Conservation (phyloP, 2,329 filamentous ascomycete species). For the Harringtonia lauricola region DNA sequence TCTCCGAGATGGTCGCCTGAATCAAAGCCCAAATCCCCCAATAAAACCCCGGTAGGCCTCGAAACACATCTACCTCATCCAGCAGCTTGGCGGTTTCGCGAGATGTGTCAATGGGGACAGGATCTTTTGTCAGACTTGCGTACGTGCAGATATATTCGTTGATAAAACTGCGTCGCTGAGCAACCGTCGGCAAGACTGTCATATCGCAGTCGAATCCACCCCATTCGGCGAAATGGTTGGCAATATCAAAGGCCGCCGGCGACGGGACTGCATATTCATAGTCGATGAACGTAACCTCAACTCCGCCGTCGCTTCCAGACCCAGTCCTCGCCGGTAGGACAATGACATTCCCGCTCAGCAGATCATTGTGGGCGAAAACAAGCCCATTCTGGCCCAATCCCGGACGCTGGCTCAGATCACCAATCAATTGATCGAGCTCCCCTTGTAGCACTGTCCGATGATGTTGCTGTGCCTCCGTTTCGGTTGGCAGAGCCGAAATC, state of each 20-base stretch:
- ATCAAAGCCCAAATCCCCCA: conserved; percentile 96
- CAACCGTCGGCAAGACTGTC: conserved; percentile 64
- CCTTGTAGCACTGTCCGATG: conserved; percentile 59
- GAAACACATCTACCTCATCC: conserved; percentile 74
- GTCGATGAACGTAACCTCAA: conserved; percentile 74
- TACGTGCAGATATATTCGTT: conserved; percentile 73
- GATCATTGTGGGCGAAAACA: conserved; percentile 90
- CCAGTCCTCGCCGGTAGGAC: conserved; percentile 37
- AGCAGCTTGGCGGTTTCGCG: conserved; percentile 59
- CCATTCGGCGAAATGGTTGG: conserved; percentile 98
- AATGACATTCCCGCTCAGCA: conserved; percentile 94
- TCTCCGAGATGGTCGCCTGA: conserved; percentile 85
- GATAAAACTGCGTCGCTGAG: conserved; percentile 71
- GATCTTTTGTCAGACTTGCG: conserved; percentile 32
- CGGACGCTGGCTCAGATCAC: conserved; percentile 62
- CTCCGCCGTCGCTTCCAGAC: background rate
- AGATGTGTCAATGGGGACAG: conserved; percentile 35
- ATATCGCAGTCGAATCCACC: conserved; percentile 94
- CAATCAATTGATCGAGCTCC: conserved; percentile 62
- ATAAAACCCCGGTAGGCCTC: conserved; percentile 80
- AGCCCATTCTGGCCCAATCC: conserved; percentile 69
- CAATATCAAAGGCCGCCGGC: conserved; percentile 88
- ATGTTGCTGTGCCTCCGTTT: conserved; percentile 56
- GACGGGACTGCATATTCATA: conserved; percentile 96
- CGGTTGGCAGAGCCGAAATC: conserved; percentile 73